A percentile compares a stretch with the other conserved stretches of the same genome.
These are phyloP conservation scores for Crucibulum laeve DNA, from an alignment of 768 basidiomycete genomes.

Conservation along the genomic window DNA sequence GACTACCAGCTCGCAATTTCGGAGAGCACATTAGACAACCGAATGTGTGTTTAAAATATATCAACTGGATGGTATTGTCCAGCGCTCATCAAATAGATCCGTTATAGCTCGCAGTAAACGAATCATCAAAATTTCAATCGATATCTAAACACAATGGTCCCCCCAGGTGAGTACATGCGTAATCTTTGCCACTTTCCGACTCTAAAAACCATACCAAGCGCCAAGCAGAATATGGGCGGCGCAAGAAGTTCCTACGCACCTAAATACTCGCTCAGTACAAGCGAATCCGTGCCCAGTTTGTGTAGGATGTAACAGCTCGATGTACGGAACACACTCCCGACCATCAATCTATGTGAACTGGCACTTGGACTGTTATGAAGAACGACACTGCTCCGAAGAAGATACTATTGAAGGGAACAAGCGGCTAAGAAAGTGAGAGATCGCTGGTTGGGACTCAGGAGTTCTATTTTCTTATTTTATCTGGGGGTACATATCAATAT, in stretches of 20 bases:
- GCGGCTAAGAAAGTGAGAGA: background rate
- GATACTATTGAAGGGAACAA: background rate
- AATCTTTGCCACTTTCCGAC: too few relatives aligned
- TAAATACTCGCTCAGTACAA: background rate
- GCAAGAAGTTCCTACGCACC: background rate
- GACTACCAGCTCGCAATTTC: too few relatives aligned
- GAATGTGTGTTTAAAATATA: too few relatives aligned
- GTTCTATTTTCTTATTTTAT: background rate
- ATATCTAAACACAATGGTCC: too few relatives aligned
- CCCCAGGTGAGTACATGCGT: background rate
- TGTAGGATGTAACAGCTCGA: conserved; percentile 7
- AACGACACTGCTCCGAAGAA: background rate
- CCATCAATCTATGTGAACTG: background rate
- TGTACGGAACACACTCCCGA: conserved; percentile 1
- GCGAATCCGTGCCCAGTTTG: conserved; percentile 6
- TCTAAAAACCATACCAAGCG: background rate
- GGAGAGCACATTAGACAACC: too few relatives aligned
- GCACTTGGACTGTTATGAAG: conserved; percentile 4
- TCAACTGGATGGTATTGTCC: too few relatives aligned
- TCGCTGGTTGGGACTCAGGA: background rate
- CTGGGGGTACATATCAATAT: background rate
- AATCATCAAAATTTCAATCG: too few relatives aligned
- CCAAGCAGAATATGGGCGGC: background rate
- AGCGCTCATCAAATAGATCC: too few relatives aligned
- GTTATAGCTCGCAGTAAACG: too few relatives aligned